Evolutionary conservation across 306 rosid species (phyloP), one percentile per base, ranked within the genome.

Genomic region (Citrullus mucosospermus): DNA sequence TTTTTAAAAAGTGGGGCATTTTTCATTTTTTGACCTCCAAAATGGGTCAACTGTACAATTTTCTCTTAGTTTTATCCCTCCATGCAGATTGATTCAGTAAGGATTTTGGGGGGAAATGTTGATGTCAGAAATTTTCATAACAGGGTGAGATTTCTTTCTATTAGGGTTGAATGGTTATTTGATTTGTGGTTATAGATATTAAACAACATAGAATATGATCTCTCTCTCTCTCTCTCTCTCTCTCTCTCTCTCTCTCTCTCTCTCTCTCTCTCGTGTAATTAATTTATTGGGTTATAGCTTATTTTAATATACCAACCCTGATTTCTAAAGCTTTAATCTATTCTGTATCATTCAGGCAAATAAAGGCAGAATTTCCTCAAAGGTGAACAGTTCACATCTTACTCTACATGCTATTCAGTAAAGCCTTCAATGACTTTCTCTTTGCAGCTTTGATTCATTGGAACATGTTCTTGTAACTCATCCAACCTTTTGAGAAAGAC

Each of bases 311-410:
- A 63, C 16, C 5, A 5, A 68, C 17, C 75, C 32, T 44, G 32
- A 39, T 67, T 68, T 38, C 54, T n/a, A 6, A n/a, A 41, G 38
- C n/a, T 44, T 59, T 77, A 8, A 43, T 28, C 46, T 60, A 2
- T 59, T 43, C 7, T 50, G 15, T 8, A 13, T 76, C 16, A 5
- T 60, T 8, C 80, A 77, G 80, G 58, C 58, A 12, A 25, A 76
- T 18, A 60, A 77, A 60, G 72, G 70, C 55, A 60, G 15, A 25
- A 60, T 77, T 77, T 77, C 80, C 56, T 60, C 59, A 20, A 77
- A 44, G 80, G 80, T 77, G 57, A 77, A 15, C 13, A 39, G 58
- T 48, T 48, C 39, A 36, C 41, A 53, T 75, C 63, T 75, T 30
- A 53, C 57, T 50, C 25, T 46, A 14, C 43, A 72, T 72, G 39